A percentile compares a stretch with the other conserved stretches of the same genome.
These are phyloP conservation scores for Cyberlindnera petersonii DNA, from an alignment of 805 yeast species.

Conservation along the genomic window DNA sequence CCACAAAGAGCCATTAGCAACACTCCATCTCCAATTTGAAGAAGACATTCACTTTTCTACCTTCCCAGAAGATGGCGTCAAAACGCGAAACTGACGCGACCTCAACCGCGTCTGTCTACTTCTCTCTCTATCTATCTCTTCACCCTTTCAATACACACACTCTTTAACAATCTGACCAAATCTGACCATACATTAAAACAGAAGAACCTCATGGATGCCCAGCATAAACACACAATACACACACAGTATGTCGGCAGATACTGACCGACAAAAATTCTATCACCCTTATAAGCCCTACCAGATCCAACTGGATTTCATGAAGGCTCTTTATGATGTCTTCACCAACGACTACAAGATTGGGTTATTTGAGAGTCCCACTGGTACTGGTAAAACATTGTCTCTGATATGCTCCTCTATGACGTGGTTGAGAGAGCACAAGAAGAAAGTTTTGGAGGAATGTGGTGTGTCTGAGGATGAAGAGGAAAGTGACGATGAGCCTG, in stretches of 20 bases:
- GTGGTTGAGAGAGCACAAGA: constrained; percentile 59
- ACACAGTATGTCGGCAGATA: constrained; percentile 11
- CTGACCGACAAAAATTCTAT: constrained; percentile 34
- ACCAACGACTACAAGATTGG: constrained; percentile 59
- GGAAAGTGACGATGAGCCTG: constrained; percentile 57
- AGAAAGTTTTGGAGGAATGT: not conserved
- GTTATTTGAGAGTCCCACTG: constrained; percentile 89
- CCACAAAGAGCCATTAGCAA: too few relatives aligned
- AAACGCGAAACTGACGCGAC: constrained; percentile 3
- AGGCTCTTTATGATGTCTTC: constrained; percentile 62
- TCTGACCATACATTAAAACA: too few relatives aligned
- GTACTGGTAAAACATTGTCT: constrained; percentile 89
- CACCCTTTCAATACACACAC: too few relatives aligned
- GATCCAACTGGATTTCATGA: constrained; percentile 77
- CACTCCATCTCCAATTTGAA: too few relatives aligned
- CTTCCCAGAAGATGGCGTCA: too few relatives aligned
- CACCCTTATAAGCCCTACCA: constrained; percentile 84
- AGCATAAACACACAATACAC: too few relatives aligned
- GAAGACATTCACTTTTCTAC: too few relatives aligned
- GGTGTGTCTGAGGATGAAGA: constrained; percentile 31
- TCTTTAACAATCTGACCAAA: too few relatives aligned
- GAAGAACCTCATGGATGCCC: too few relatives aligned
- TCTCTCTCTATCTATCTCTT: too few relatives aligned
- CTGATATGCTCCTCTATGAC: constrained; percentile 80
- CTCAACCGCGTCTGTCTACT: too few relatives aligned